A percentile compares a stretch with the other conserved stretches of the same genome.
These are phyloP conservation scores for Meredithiella fracta DNA, from an alignment of 2,329 filamentous ascomycete genomes.

Conservation along the genomic window DNA sequence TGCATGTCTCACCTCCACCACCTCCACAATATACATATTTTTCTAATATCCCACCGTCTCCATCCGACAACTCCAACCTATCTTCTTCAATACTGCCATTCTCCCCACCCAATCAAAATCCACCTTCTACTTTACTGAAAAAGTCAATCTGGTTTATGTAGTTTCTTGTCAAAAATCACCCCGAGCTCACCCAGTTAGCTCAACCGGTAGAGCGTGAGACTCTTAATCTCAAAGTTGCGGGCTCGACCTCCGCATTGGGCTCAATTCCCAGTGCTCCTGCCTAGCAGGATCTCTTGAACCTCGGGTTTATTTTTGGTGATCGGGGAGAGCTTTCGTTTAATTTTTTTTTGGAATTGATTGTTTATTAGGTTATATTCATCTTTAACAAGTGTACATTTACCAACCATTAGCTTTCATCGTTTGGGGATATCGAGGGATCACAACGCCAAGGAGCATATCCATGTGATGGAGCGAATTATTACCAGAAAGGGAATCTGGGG, in stretches of 20 bases:
- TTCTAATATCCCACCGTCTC: no score
- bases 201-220: constrained; percentile 63
- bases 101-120: no score
- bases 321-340: neutral
- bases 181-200: no score
- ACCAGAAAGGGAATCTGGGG: neutral
- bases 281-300: neutral
- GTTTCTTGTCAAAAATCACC: no score
- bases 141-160: no score
- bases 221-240: constrained; percentile 36
- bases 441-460: neutral
- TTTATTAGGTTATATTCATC: neutral
- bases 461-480: neutral
- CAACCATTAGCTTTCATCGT: neutral
- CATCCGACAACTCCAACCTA: no score
- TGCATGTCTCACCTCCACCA: no score
- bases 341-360: neutral
- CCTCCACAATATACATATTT: no score
- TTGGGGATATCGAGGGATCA: neutral
- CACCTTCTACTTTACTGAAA: no score
- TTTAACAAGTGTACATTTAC: neutral
- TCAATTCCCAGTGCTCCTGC: constrained; percentile 13
- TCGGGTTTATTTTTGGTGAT: neutral
- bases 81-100: no score
- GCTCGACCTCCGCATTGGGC: constrained; percentile 24